A percentile compares a stretch with the other conserved stretches of the same genome.
These are phyloP conservation scores for Diaporthe sp. DNA, from an alignment of 2,329 filamentous ascomycete genomes.

Conservation along the genomic window DNA sequence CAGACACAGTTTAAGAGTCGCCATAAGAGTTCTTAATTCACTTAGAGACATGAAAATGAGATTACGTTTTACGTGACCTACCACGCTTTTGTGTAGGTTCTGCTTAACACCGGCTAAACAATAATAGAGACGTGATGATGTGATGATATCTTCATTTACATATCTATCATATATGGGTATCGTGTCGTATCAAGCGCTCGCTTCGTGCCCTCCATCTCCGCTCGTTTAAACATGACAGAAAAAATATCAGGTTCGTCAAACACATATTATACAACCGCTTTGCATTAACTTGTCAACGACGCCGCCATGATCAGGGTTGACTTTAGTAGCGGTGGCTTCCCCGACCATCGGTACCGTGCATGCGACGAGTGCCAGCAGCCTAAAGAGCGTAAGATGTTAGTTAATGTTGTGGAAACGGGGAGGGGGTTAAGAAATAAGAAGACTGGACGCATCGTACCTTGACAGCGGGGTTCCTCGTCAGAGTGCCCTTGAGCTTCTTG, in stretches of 20 bases:
- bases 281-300: neutral
- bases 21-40: neutral
- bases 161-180: slow-evolving; percentile 23
- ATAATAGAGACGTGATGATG: neutral
- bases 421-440: neutral
- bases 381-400: slow-evolving; percentile 49
- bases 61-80: neutral
- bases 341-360: slow-evolving; percentile 81
- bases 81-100: neutral
- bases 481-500: slow-evolving; percentile 78
- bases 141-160: slow-evolving; percentile 34
- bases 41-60: neutral
- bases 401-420: slow-evolving; percentile 29
- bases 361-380: slow-evolving; percentile 81
- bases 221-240: neutral
- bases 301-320: too few species aligned
- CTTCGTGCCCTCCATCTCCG: slow-evolving; percentile 16
- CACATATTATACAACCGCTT: neutral
- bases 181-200: slow-evolving; percentile 43
- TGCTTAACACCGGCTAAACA: neutral
- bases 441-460: slow-evolving; percentile 66
- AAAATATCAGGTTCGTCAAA: neutral
- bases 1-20: neutral
- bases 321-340: slow-evolving; percentile 58
- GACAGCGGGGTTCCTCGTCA: slow-evolving; percentile 77